Evolutionary conservation across 1,139 yeast genomes (phyloP).

Genomic region (Debaryomycetaceae sp.): DNA sequence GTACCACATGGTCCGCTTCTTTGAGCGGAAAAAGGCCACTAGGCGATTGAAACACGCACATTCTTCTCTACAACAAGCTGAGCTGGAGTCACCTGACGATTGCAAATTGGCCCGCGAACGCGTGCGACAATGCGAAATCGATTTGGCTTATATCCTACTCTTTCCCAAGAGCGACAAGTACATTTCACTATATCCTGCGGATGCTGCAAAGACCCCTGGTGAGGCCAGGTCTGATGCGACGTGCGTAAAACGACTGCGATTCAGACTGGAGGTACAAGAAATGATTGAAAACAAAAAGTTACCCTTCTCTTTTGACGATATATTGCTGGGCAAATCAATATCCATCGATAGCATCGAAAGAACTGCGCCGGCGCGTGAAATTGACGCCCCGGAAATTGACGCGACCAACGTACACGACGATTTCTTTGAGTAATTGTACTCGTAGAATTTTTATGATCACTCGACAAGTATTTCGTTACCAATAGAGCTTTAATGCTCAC

Average conservation of each 20-base stretch:
- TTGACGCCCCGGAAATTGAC: conserved; percentile 29
- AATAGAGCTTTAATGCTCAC: too few relatives aligned
- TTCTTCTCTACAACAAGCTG: conserved; percentile 33
- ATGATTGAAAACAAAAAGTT: conserved; percentile 40
- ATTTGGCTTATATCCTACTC: conserved; percentile 63
- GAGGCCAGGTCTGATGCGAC: conserved; percentile 35
- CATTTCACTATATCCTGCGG: conserved; percentile 59
- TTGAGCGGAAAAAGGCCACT: conserved; percentile 80
- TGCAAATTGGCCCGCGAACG: conserved; percentile 41
- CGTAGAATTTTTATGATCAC: conserved; percentile 5
- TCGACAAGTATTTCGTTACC: not conserved
- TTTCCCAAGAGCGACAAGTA: conserved; percentile 79
- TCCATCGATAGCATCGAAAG: conserved; percentile 8
- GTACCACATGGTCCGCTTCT: conserved; percentile 90
- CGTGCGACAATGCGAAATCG: conserved; percentile 52
- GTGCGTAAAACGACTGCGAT: conserved; percentile 36
- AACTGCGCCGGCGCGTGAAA: conserved; percentile 15
- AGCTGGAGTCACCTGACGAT: conserved; percentile 38
- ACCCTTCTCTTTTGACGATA: conserved; percentile 51
- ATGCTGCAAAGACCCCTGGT: conserved; percentile 15
- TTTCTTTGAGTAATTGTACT: conserved; percentile 25
- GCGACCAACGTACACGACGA: conserved; percentile 24
- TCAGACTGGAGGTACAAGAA: conserved; percentile 40
- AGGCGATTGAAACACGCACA: conserved; percentile 59
- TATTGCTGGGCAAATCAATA: conserved; percentile 36